Evolutionary conservation across 495 filamentous ascomycete genomes (phyloP).

Genomic region (Penicillium angulare): DNA sequence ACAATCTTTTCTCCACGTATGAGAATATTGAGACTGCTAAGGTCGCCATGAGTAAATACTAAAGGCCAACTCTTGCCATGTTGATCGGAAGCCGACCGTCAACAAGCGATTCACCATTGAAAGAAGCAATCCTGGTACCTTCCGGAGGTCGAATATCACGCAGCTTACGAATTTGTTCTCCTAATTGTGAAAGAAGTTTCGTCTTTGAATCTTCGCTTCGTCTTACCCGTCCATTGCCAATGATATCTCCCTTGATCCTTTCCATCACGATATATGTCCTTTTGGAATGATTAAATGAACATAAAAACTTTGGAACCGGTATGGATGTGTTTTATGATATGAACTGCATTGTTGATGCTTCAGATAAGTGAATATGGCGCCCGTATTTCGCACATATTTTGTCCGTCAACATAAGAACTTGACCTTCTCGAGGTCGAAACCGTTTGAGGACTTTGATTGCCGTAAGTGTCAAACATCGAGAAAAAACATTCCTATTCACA

Average conservation of each 20-base stretch:
- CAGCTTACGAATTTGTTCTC: slow-evolving; percentile 38
- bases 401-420: slow-evolving; percentile 34
- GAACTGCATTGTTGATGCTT: slow-evolving; percentile 50
- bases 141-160: slow-evolving; percentile 34
- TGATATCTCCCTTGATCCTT: slow-evolving; percentile 35
- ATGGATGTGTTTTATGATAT: slow-evolving; percentile 47
- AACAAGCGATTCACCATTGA: slow-evolving; percentile 40
- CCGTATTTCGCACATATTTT: slow-evolving; percentile 43
- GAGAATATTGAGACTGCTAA: slow-evolving; percentile 45
- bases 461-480: slow-evolving; percentile 25
- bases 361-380: slow-evolving; percentile 33
- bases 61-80: slow-evolving; percentile 32
- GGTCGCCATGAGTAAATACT: slow-evolving; percentile 42
- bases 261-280: slow-evolving; percentile 51
- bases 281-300: slow-evolving; percentile 37
- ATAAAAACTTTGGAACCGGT: slow-evolving; percentile 50
- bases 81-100: slow-evolving; percentile 36
- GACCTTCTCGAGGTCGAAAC: slow-evolving; percentile 20
- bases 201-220: slow-evolving; percentile 38
- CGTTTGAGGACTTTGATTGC: slow-evolving; percentile 23
- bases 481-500: slow-evolving; percentile 16
- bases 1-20: slow-evolving; percentile 36
- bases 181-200: slow-evolving; percentile 46
- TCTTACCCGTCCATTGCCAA: slow-evolving; percentile 29
- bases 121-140: slow-evolving; percentile 33